Percentiles rank a stretch among this genome's conserved stretches.
Conservation (phyloP, 306 rosid species). For the Echinosophora koreensis region DNA sequence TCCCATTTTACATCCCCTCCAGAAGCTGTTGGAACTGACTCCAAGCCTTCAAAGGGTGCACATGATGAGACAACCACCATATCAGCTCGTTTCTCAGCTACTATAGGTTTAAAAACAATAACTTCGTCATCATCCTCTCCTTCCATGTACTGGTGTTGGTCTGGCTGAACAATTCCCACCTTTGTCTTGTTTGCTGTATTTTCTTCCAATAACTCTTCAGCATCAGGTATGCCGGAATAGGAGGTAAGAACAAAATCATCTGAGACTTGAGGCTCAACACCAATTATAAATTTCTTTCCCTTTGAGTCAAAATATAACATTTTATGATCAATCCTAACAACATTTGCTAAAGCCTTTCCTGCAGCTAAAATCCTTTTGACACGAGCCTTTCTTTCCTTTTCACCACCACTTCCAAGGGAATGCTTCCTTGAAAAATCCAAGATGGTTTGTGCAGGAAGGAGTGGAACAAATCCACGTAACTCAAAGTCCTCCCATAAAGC, state of each 20-base stretch:
- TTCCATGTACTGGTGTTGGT: slow-evolving; percentile 58
- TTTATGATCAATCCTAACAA: slow-evolving; percentile 73
- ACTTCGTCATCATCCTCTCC: slow-evolving; percentile 96
- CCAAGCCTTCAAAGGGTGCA: slow-evolving; percentile 55
- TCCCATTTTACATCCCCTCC: slow-evolving; percentile 52
- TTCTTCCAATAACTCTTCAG: slow-evolving; percentile 56
- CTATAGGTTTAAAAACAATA: slow-evolving; percentile 88
- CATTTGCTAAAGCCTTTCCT: slow-evolving; percentile 78
- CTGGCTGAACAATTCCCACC: slow-evolving; percentile 52
- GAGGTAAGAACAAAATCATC: slow-evolving; percentile 57
- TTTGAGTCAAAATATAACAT: slow-evolving; percentile 67
- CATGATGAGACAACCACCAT: slow-evolving; percentile 45
- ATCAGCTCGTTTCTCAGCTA: slow-evolving; percentile 74
- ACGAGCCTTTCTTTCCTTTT: slow-evolving; percentile 78
- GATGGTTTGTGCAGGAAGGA: slow-evolving; percentile 89
- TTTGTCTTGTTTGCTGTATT: slow-evolving; percentile 51
- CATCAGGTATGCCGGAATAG: slow-evolving; percentile 48
- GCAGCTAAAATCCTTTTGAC: slow-evolving; percentile 86
- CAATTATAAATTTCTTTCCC: slow-evolving; percentile 72
- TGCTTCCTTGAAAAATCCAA: slow-evolving; percentile 92
- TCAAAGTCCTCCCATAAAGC: slow-evolving; percentile 97
- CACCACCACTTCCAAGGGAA: slow-evolving; percentile 74
- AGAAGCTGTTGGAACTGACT: slow-evolving; percentile 54
- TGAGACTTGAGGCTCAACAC: slow-evolving; percentile 60
- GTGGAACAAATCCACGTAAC: slow-evolving; percentile 91